phyloP scores from a whole-genome alignment of 1,139 yeast species.

The Pichia sp. region DNA sequence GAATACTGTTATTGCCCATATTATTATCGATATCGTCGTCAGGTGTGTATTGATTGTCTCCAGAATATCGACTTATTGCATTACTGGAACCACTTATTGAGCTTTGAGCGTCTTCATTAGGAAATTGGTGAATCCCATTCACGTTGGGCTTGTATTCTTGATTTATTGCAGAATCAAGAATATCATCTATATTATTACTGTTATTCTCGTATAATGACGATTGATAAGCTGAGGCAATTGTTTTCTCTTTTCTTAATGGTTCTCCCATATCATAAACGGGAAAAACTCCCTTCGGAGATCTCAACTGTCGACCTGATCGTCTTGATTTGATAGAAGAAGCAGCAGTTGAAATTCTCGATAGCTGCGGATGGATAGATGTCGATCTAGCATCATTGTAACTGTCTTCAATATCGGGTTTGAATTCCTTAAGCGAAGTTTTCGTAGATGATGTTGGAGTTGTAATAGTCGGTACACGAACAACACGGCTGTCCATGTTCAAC shows the following conservation, averaged over 20 bases:
- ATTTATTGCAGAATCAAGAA: constrained; percentile 5
- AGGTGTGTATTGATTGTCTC: neutral
- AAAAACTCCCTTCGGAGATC: constrained; percentile 70
- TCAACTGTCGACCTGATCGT: constrained; percentile 12
- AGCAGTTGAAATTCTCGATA: constrained; percentile 6
- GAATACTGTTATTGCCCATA: neutral
- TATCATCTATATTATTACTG: constrained; percentile 10
- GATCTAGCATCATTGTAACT: constrained; percentile 3
- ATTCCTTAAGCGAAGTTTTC: constrained; percentile 5
- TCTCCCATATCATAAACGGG: constrained; percentile 74
- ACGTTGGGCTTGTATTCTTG: constrained; percentile 3
- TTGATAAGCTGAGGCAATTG: constrained; percentile 39
- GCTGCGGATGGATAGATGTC: constrained; percentile 3
- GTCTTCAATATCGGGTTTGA: constrained; percentile 9
- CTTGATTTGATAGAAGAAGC: constrained; percentile 1
- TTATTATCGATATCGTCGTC: neutral
- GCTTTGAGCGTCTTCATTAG: neutral
- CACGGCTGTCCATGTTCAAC: constrained; percentile 66
- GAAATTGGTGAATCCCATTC: neutral
- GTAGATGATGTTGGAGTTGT: neutral
- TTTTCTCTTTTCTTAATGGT: constrained; percentile 45
- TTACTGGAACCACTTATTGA: constrained; percentile 1
- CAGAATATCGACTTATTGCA: constrained; percentile 1
- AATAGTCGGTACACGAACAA: constrained; percentile 36
- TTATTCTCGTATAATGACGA: constrained; percentile 4